Conservation (phyloP, 805 yeast species). For the Wickerhamiella vanderwaltii region DNA sequence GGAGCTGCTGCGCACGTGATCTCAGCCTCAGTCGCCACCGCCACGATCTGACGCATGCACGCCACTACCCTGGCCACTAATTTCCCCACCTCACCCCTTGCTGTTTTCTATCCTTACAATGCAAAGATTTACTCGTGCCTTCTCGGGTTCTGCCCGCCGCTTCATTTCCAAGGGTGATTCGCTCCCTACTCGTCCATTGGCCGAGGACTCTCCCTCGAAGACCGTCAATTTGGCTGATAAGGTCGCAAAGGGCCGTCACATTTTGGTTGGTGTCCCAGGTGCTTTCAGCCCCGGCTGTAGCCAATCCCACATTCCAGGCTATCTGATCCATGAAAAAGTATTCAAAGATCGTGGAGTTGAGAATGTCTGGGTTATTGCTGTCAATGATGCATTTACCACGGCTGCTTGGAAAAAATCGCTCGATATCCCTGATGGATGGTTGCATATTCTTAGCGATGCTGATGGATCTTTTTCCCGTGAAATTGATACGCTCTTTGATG, state of each 20-base stretch:
- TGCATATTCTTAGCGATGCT: slow-evolving; percentile 64
- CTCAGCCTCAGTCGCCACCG: background rate
- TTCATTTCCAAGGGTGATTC: slow-evolving; percentile 45
- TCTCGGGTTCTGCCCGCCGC: slow-evolving; percentile 19
- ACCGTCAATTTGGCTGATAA: slow-evolving; percentile 42
- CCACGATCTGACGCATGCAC: background rate
- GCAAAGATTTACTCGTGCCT: slow-evolving; percentile 10
- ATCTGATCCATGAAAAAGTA: slow-evolving; percentile 37
- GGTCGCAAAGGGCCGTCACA: slow-evolving; percentile 36
- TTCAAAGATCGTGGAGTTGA: slow-evolving; percentile 42
- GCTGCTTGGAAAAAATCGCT: slow-evolving; percentile 56
- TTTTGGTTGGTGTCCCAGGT: slow-evolving; percentile 56
- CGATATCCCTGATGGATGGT: slow-evolving; percentile 27
- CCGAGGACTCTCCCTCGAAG: slow-evolving; percentile 55
- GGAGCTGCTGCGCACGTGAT: background rate
- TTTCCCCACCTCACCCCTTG: background rate
- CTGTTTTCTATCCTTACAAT: background rate
- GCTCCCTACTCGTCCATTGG: slow-evolving; percentile 45
- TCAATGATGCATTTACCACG: slow-evolving; percentile 78
- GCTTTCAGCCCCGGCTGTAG: slow-evolving; percentile 78
- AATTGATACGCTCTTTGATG: slow-evolving; percentile 62
- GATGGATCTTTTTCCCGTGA: slow-evolving; percentile 55
- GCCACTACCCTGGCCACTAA: background rate
- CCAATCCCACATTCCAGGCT: slow-evolving; percentile 65
- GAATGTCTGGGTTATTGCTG: slow-evolving; percentile 58